A percentile compares a stretch with the other conserved stretches of the same genome.
phyloP scores from a whole-genome alignment of 2,329 filamentous ascomycete species.

The Cytospora paraplurivora region DNA sequence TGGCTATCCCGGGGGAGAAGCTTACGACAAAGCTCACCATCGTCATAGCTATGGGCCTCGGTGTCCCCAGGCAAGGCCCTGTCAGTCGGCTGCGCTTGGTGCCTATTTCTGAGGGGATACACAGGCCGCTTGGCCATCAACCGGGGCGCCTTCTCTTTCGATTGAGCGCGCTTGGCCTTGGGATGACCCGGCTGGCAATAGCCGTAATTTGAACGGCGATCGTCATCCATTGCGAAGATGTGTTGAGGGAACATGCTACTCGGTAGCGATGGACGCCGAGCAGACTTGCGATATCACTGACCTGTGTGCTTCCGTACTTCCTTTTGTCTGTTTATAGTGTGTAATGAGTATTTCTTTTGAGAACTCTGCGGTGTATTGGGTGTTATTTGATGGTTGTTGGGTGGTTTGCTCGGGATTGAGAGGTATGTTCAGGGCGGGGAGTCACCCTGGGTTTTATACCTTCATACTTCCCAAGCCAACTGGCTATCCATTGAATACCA shows the following conservation, averaged over 20 bases:
- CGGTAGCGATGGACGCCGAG: background rate
- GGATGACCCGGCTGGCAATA: background rate
- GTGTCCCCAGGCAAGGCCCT: background rate
- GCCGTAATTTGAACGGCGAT: background rate
- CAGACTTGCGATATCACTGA: background rate
- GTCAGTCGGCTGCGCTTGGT: background rate
- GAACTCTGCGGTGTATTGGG: background rate
- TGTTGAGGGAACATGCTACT: background rate
- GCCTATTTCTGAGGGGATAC: background rate
- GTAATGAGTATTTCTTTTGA: background rate
- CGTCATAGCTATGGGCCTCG: background rate
- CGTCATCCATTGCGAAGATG: background rate
- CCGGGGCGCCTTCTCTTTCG: background rate
- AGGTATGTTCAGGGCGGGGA: too few relatives aligned
- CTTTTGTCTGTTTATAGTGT: background rate
- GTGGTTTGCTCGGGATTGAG: too few relatives aligned
- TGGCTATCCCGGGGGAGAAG: background rate
- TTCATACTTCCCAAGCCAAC: too few relatives aligned
- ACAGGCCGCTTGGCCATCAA: background rate
- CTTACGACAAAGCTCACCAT: background rate
- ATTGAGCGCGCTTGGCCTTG: constrained; percentile 1
- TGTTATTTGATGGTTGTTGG: too few relatives aligned
- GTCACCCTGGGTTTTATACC: too few relatives aligned
- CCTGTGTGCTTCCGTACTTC: background rate
- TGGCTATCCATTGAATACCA: too few relatives aligned